Base-by-base conservation (phyloP, 352 stramenopile species). In the Phytopythium helicoides region DNA sequence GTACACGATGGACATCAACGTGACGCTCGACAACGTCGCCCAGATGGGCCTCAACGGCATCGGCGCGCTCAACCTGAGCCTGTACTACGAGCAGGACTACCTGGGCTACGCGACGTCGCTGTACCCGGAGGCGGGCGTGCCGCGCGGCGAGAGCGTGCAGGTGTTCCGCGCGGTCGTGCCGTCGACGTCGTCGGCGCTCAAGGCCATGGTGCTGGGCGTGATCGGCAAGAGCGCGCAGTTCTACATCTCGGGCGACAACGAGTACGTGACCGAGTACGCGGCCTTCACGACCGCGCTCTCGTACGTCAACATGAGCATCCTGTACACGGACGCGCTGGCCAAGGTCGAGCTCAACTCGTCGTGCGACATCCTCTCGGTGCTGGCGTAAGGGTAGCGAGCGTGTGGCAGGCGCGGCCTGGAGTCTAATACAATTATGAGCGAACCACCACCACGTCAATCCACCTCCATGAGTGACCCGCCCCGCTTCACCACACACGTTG, bases 31-130 rank as follows among this genome's bases (percentile, higher is more conserved):
- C 47, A 83, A 84, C 58, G 57, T 67, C 49, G 59, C 68, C 18
- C 46, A 63, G 31, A 68, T 88, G 52, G 74, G 74, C 11, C 53
- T 88, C 19, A 56, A 81, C 40, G 72, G 78, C 54, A 71, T 91
- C 25, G 81, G 76, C 36, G 56, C 64, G 40, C 71, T 91, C 41
- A 91, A 89, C 57, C 56, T 91, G 57, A 87, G 64, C 16, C 54
- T 91, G 28, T 87, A 87, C 69, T 86, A 79, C 58, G 54, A 62
- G 12, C 48, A 83, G 34, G 64, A 70, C 23, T 91, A 86, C 58
- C 54, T 91, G 33, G 80, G 80, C 18, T 85, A 87, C 53, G 73
- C 74, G 2, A 36, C 81, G 33, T 85, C 77, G 41, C 50, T 56
- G 9, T 60, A 74, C 31, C 63, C 73, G 9, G 51, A 73, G 39